These are phyloP conservation scores for Chlamydomonas reinhardtii DNA, from an alignment of 163 green algal genomes.

Conservation along the genomic window DNA sequence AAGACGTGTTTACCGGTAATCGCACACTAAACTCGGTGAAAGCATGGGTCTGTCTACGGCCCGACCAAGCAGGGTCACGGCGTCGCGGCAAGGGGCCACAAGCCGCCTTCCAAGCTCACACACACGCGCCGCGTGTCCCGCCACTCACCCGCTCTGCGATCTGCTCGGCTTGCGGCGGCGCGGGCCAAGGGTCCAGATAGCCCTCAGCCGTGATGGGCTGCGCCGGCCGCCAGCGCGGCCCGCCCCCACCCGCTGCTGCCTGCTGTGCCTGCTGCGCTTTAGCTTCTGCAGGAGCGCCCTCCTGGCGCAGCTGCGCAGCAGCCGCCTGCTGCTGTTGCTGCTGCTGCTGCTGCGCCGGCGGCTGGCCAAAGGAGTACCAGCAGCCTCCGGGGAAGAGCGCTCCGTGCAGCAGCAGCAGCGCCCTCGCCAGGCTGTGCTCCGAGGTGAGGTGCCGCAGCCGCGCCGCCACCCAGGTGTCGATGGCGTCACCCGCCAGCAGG, in stretches of 20 bases:
- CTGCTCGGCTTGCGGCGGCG: conserved; percentile 43
- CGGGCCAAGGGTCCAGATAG: conserved; percentile 53
- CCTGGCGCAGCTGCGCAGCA: background rate
- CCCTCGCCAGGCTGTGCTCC: conserved; percentile 73
- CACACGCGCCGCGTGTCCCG: too few relatives aligned
- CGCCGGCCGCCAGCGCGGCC: conserved; percentile 30
- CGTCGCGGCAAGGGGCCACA: too few relatives aligned
- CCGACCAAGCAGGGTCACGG: too few relatives aligned
- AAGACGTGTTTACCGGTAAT: too few relatives aligned
- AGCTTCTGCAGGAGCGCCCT: background rate
- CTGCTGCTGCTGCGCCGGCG: background rate
- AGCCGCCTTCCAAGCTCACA: too few relatives aligned
- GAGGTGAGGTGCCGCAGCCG: conserved; percentile 65
- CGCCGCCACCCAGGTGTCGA: conserved; percentile 79
- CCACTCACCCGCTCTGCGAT: conserved; percentile 36
- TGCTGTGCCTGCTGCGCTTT: background rate
- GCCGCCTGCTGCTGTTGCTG: background rate
- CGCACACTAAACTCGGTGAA: too few relatives aligned
- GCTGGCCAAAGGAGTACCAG: conserved; percentile 69
- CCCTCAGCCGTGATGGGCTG: conserved; percentile 46
- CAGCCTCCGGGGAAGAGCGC: conserved; percentile 85
- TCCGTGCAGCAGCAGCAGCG: conserved; percentile 75
- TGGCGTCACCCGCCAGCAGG: conserved; percentile 82
- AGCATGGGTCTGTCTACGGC: too few relatives aligned
- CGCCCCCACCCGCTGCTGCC: background rate